phyloP scores from a whole-genome alignment of 306 rosid genomes.

The Glycine latifolia region DNA sequence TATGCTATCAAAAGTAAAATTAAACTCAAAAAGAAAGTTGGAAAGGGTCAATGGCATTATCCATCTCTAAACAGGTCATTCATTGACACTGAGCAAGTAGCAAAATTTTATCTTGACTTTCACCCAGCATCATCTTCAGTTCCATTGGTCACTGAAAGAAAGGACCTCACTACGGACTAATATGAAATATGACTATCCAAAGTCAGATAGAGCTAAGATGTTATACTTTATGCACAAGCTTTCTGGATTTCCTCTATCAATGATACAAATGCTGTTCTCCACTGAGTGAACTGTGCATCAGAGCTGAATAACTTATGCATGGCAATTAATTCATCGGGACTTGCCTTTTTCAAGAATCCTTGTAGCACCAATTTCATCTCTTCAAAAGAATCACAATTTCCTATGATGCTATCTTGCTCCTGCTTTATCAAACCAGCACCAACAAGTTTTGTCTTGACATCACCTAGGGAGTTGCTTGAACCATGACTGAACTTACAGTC shows the following conservation, averaged over 20 bases:
- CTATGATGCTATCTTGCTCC: slow-evolving; percentile 45
- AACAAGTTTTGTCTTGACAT: slow-evolving; percentile 46
- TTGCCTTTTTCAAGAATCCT: slow-evolving; percentile 68
- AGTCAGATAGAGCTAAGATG: too few species aligned
- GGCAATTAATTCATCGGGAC: slow-evolving; percentile 63
- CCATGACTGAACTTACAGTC: slow-evolving; percentile 47
- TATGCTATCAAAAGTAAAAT: slow-evolving; percentile 25
- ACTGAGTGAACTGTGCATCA: slow-evolving; percentile 47
- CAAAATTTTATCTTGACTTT: slow-evolving; percentile 28
- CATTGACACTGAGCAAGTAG: slow-evolving; percentile 4
- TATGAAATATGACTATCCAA: too few species aligned
- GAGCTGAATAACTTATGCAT: slow-evolving; percentile 60
- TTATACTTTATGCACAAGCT: slow-evolving; percentile 22
- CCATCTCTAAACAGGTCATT: slow-evolving; percentile 23
- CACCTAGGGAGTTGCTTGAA: slow-evolving; percentile 48
- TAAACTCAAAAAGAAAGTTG: slow-evolving; percentile 19
- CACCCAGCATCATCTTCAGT: slow-evolving; percentile 38
- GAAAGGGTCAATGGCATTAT: slow-evolving; percentile 26
- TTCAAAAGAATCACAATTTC: slow-evolving; percentile 46
- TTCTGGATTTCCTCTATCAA: slow-evolving; percentile 67
- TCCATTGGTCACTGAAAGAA: slow-evolving; percentile 48
- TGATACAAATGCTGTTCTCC: slow-evolving; percentile 52
- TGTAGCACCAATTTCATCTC: slow-evolving; percentile 50
- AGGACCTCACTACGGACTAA: slow-evolving; percentile 39
- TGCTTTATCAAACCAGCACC: slow-evolving; percentile 52